A percentile compares a stretch with the other conserved stretches of the same genome.
Conservation (phyloP, 495 filamentous ascomycete genomes). For the Xylaria flabelliformis region DNA sequence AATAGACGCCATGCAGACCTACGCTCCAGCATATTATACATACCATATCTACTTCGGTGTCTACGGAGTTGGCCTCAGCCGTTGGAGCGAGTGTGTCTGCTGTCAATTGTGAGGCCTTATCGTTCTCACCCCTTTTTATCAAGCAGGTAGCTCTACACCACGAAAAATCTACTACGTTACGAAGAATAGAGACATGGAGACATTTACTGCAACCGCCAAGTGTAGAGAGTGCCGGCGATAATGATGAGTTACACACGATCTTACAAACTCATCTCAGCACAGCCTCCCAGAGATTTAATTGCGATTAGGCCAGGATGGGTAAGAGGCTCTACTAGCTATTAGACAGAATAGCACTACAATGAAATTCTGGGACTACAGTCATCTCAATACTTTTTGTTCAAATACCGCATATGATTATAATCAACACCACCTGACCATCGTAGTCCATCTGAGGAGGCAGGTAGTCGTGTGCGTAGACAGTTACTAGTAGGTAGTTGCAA, state of each 20-base stretch:
- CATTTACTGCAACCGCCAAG: not conserved
- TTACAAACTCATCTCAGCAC: constrained; percentile 1
- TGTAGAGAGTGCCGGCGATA: not conserved
- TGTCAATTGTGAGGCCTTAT: not conserved
- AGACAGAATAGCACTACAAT: not conserved
- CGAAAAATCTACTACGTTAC: not conserved
- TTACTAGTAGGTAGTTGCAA: not conserved
- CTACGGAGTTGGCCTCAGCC: not conserved
- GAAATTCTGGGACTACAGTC: not conserved
- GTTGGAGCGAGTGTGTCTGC: constrained; percentile 1
- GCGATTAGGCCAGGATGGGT: constrained; percentile 8
- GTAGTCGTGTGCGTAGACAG: not conserved
- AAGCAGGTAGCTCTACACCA: not conserved
- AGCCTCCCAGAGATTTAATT: constrained; percentile 20
- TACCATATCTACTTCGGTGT: not conserved
- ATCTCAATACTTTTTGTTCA: constrained; percentile 10
- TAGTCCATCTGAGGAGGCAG: not conserved
- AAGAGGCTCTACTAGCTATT: not conserved
- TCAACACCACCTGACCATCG: not conserved
- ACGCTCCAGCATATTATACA: not conserved
- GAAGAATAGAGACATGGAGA: not conserved
- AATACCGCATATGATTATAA: not conserved
- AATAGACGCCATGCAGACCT: not conserved
- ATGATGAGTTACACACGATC: constrained; percentile 2
- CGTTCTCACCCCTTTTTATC: not conserved